A percentile compares a stretch with the other conserved stretches of the same genome.
Evolutionary conservation across 306 rosid genomes (phyloP).

Genomic region (Acacia confusa): DNA sequence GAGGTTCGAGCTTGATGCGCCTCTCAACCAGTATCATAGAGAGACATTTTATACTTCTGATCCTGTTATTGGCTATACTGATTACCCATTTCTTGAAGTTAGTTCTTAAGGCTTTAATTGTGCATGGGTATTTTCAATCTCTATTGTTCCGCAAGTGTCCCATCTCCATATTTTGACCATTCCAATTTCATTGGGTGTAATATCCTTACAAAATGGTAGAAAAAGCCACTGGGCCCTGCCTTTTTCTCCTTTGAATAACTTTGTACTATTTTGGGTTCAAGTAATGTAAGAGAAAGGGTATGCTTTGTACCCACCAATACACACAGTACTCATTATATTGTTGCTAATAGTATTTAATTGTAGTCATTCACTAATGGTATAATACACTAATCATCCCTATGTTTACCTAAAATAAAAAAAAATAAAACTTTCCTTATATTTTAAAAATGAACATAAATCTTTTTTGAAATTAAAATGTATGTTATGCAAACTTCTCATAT

Average conservation of each 20-base stretch:
- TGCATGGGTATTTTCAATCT: no score
- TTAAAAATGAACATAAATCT: no score
- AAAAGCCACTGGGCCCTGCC: background rate
- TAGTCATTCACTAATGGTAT: background rate
- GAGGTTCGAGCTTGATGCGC: constrained; percentile 59
- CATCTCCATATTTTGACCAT: no score
- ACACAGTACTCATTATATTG: background rate
- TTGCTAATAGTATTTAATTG: background rate
- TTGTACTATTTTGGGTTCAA: no score
- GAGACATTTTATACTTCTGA: constrained; percentile 50
- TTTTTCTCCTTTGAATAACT: background rate
- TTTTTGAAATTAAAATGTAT: no score
- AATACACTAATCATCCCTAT: no score
- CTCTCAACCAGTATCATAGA: constrained; percentile 54
- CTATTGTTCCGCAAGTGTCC: no score
- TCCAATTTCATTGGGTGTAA: no score
- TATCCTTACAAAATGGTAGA: background rate
- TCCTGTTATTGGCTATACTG: constrained; percentile 62
- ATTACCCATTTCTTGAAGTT: constrained; percentile 57
- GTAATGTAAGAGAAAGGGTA: background rate
- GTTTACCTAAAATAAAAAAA: no score
- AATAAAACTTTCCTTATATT: no score
- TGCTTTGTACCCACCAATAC: background rate
- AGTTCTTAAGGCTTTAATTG: background rate
- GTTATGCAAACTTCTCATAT: no score